These are phyloP conservation scores for Ophiognomonia clavigignenti-juglandacearum DNA, from an alignment of 2,329 filamentous ascomycete species.

Conservation along the genomic window DNA sequence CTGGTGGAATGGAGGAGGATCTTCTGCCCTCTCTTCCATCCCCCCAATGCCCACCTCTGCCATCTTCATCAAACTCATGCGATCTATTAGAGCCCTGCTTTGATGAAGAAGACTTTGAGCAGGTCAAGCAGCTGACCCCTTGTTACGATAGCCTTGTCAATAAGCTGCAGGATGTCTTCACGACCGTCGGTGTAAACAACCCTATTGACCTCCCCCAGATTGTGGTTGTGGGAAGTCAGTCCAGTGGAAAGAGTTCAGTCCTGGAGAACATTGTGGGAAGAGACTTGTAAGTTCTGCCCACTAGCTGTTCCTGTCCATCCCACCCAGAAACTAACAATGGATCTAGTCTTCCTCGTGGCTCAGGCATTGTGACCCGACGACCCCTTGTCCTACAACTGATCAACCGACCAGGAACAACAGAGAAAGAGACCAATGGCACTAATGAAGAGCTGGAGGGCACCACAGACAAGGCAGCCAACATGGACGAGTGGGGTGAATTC, in stretches of 20 bases:
- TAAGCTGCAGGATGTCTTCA: slow-evolving; percentile 98
- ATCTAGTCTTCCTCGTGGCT: slow-evolving; percentile 84
- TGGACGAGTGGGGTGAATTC: slow-evolving; percentile 92
- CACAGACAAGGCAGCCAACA: slow-evolving; percentile 82
- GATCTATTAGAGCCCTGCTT: not conserved
- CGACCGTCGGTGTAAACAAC: slow-evolving; percentile 97
- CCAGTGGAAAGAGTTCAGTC: slow-evolving; percentile 98
- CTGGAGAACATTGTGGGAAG: slow-evolving; percentile 97
- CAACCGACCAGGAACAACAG: slow-evolving; percentile 62
- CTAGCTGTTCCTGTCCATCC: slow-evolving; percentile 6
- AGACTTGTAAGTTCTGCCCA: slow-evolving; percentile 74
- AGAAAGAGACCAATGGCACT: slow-evolving; percentile 65
- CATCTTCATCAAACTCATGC: not conserved
- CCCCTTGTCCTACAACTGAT: slow-evolving; percentile 97
- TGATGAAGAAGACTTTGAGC: slow-evolving; percentile 55
- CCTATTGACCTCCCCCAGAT: slow-evolving; percentile 99
- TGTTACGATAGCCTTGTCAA: slow-evolving; percentile 72
- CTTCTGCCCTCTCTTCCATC: no score
- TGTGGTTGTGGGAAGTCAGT: slow-evolving; percentile 96
- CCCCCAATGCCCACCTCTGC: not conserved
- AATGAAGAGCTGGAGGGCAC: slow-evolving; percentile 60
- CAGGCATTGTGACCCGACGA: slow-evolving; percentile 93
- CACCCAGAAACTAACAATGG: not conserved
- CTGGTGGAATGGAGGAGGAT: no score
- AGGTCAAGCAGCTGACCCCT: slow-evolving; percentile 62